Percentiles rank a stretch among this genome's conserved stretches.
Conservation (phyloP, 495 filamentous ascomycete genomes). For the Parachaetomium inaequale region DNA sequence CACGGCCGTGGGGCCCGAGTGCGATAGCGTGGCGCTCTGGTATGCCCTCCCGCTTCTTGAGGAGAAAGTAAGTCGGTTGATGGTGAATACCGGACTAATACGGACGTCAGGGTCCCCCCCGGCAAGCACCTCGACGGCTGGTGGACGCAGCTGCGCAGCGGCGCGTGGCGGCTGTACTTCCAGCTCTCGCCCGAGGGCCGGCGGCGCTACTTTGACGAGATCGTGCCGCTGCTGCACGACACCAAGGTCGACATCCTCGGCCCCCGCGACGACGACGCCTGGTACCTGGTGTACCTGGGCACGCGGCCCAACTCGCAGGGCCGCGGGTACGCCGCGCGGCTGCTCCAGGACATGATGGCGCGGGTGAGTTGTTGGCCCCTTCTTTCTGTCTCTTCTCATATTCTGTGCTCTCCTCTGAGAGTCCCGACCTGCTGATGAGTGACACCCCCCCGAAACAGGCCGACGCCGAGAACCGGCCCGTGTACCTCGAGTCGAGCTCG, state of each 20-base stretch:
- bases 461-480: conserved; percentile 57
- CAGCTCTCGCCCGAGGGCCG: conserved; percentile 65
- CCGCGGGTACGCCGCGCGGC: conserved; percentile 63
- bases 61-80: neutral
- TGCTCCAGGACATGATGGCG: conserved; percentile 62
- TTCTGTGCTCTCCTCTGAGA: no score
- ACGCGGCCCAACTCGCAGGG: conserved; percentile 62
- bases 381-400: conserved; percentile 3
- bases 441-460: conserved; percentile 42
- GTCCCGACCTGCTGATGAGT: conserved; percentile 2
- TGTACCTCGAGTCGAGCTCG: conserved; percentile 75
- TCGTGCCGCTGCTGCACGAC: conserved; percentile 69
- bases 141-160: conserved; percentile 64
- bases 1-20: conserved; percentile 66
- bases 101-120: conserved; percentile 65
- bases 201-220: conserved; percentile 70
- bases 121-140: conserved; percentile 68
- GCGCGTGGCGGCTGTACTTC: conserved; percentile 70
- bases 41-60: conserved; percentile 37
- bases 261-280: conserved; percentile 58
- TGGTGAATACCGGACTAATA: neutral
- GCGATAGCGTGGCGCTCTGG: conserved; percentile 75
- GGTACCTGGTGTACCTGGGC: conserved; percentile 77
- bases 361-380: conserved; percentile 46
- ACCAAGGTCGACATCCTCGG: conserved; percentile 65